These are phyloP conservation scores for Pueraria montana DNA, from an alignment of 306 rosid genomes.

Conservation along the genomic window DNA sequence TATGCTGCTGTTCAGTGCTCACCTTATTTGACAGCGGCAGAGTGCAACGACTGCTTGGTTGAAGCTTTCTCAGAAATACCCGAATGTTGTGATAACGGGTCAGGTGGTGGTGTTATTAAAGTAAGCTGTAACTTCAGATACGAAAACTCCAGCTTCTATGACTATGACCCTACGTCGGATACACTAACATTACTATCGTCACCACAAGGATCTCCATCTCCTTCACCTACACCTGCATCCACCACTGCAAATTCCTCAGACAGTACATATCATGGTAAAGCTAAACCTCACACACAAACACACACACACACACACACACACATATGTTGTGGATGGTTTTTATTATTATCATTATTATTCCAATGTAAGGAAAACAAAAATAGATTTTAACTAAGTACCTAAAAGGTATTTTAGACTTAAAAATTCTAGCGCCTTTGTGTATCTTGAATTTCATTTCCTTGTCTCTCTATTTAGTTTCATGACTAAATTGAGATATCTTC, in stretches of 20 bases:
- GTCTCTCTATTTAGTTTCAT: neutral
- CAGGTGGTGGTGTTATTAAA: conserved; percentile 11
- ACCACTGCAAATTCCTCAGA: neutral
- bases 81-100: neutral
- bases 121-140: conserved; percentile 50
- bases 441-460: neutral
- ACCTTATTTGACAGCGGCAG: conserved; percentile 40
- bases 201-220: conserved; percentile 4
- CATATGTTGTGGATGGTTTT: neutral
- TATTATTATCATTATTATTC: neutral
- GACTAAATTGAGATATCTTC: conserved; percentile 2
- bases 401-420: neutral
- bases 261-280: neutral
- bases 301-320: too few species aligned
- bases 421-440: neutral
- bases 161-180: neutral
- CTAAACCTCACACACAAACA: too few species aligned
- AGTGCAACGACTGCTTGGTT: conserved; percentile 48
- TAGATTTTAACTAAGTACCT: neutral
- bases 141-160: conserved; percentile 23
- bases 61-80: neutral
- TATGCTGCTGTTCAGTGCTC: conserved; percentile 56
- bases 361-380: too few species aligned
- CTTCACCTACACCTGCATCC: conserved; percentile 7
- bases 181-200: neutral